Base-by-base conservation (phyloP, 768 basidiomycete species). In the Udeniomyces megalosporus region DNA sequence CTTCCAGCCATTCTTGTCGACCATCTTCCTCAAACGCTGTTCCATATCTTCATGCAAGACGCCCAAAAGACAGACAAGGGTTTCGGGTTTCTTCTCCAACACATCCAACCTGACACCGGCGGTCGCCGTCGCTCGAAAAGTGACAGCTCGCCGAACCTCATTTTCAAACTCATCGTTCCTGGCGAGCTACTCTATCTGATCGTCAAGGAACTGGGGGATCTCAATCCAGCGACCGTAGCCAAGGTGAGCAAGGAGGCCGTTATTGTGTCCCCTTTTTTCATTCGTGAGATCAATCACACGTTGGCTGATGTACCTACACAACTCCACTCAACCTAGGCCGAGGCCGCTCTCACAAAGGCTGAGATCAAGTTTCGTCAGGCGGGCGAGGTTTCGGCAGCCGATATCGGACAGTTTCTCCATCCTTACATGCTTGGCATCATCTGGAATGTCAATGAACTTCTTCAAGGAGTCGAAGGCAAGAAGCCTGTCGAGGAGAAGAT, bases 391-490 rank as follows among this genome's bases (percentile, higher is more conserved):
- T 34, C 58, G 31, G 28, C 47, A 7, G 48, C 55, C 11, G 69
- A 70, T 61, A 71, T 86, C 42, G 77, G 79, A 24, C 72, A 73
- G 0, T 84, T 90, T 60, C 75, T 96, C 52, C 83, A 84, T 72
- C 77, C 76, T 8, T 80, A 88, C 66, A 84, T 92, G 75, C 80
- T 95, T 6, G 92, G 87, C 1, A 77, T 96, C 59, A 83, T 96
- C 22, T 82, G 87, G 0, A 78, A 83, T 66, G 79, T 95, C 68
- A 92, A 86, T 68, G 88, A 90, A 34, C 82, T 85, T 74, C 74
- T 96, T 57, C 88, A 89, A 70, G 91, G 90, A 63, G 78, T 85
- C 1, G 81, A 83, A 26, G 86, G 86, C 4, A 88, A 85, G 73
- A 84, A 84, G 67, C 76, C 83, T 0, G 76, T 81, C 0, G 74